Evolutionary conservation across 306 rosid genomes (phyloP).

Genomic region (Fagus sylvatica): DNA sequence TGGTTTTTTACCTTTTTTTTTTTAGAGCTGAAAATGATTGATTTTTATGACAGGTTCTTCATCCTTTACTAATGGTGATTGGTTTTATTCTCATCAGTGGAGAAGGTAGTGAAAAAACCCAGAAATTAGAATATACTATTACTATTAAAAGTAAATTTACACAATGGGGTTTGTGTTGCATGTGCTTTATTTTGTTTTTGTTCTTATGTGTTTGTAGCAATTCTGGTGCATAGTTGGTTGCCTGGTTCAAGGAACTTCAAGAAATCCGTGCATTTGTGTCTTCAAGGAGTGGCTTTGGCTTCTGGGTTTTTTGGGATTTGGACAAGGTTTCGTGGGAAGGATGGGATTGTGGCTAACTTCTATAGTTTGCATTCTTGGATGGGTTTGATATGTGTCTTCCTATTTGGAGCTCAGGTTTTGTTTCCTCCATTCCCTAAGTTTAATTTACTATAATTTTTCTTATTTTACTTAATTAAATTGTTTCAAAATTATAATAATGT

Average conservation of each 20-base stretch:
- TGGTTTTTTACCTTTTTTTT: conserved; percentile 3
- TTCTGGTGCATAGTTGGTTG: conserved; percentile 80
- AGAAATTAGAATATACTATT: not conserved
- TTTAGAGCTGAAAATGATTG: not conserved
- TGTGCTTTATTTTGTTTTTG: not conserved
- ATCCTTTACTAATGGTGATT: conserved; percentile 88
- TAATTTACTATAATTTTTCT: not conserved
- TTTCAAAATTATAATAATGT: not conserved
- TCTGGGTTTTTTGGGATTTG: conserved; percentile 82
- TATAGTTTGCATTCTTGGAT: conserved; percentile 93
- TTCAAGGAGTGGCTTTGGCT: conserved; percentile 82
- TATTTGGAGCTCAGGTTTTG: conserved; percentile 81
- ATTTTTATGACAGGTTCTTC: conserved; percentile 62
- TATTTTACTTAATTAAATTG: not conserved
- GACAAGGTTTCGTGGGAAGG: conserved; percentile 67
- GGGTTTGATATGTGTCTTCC: conserved; percentile 70
- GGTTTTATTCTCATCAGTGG: conserved; percentile 86
- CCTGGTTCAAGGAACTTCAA: conserved; percentile 73
- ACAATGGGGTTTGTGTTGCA: conserved; percentile 7
- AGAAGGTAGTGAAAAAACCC: conserved; percentile 58
- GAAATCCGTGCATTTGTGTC: conserved; percentile 80
- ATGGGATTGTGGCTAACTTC: conserved; percentile 81
- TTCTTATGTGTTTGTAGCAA: conserved; percentile 45
- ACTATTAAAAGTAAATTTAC: not conserved
- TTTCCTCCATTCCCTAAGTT: conserved; percentile 2